Evolutionary conservation across 495 filamentous ascomycete genomes (phyloP).

Genomic region (Xanthoparmelia taractica): DNA sequence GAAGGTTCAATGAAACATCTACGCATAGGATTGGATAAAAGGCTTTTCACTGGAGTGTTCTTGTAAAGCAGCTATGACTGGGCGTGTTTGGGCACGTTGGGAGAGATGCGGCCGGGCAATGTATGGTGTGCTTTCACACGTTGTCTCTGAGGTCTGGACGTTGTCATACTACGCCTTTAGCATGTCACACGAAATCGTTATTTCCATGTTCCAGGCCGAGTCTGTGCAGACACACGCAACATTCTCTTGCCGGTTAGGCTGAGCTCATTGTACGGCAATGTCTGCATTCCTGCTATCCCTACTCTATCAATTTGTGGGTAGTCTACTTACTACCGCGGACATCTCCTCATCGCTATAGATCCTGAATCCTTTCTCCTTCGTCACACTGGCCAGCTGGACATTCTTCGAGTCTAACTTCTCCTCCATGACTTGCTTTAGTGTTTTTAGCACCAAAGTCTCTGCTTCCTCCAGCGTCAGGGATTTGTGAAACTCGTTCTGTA

Average conservation of each 20-base stretch:
- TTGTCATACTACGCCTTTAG: neutral
- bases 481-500: conserved; percentile 98
- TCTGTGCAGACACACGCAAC: neutral
- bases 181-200: neutral
- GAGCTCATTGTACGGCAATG: neutral
- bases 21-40: neutral
- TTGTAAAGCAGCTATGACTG: neutral
- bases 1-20: neutral
- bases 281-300: neutral
- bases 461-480: conserved; percentile 89
- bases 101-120: neutral
- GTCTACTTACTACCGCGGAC: conserved; percentile 74
- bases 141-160: neutral
- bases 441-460: conserved; percentile 92
- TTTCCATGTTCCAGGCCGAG: neutral
- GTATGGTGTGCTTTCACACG: neutral
- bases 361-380: conserved; percentile 92
- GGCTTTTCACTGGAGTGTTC: neutral
- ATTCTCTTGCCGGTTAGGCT: neutral
- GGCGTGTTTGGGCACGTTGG: neutral
- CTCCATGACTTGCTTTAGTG: conserved; percentile 99
- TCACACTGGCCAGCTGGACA: conserved; percentile 95
- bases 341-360: conserved; percentile 98
- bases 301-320: conserved; percentile 39
- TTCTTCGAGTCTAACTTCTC: conserved; percentile 99